Evolutionary conservation across 345 rosid species (phyloP).

Genomic region (Nasturtium officinale): DNA sequence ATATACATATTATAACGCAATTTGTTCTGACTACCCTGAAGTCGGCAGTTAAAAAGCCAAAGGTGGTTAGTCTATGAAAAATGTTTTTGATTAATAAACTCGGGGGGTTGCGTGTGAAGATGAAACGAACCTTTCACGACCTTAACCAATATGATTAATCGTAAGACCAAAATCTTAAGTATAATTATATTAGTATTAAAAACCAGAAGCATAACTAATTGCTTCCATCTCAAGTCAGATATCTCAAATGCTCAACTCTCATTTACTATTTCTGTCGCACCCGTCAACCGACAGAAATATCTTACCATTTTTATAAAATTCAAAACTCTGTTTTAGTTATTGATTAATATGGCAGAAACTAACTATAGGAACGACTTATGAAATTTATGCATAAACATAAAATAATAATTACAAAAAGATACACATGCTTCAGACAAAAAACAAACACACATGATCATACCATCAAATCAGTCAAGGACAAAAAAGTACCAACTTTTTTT

Average conservation of each 20-base stretch:
- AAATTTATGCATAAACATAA: neutral
- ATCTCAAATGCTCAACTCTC: constrained; percentile 1
- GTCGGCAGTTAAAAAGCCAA: constrained; percentile 30
- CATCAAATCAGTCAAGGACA: neutral
- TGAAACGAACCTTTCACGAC: constrained; percentile 33
- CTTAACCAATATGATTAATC: constrained; percentile 12
- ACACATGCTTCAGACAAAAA: constrained; percentile 3
- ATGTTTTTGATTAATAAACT: constrained; percentile 16
- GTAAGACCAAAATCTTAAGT: constrained; percentile 11
- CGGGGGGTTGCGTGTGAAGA: constrained; percentile 35
- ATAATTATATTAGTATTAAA: neutral
- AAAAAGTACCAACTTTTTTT: neutral
- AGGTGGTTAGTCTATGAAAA: neutral
- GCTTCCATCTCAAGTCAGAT: constrained; percentile 29
- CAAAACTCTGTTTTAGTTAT: neutral
- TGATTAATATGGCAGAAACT: neutral
- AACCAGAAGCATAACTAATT: constrained; percentile 24
- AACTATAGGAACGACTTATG: neutral
- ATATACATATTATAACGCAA: no score
- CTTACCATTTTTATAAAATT: neutral
- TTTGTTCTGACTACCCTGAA: no score
- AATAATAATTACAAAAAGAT: neutral
- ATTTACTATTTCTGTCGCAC: constrained; percentile 23
- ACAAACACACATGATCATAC: constrained; percentile 12
- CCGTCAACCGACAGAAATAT: constrained; percentile 21